A percentile compares a stretch with the other conserved stretches of the same genome.
Evolutionary conservation across 1,284 basidiomycete species (phyloP).

Genomic region (Cutaneotrichosporon sp.): DNA sequence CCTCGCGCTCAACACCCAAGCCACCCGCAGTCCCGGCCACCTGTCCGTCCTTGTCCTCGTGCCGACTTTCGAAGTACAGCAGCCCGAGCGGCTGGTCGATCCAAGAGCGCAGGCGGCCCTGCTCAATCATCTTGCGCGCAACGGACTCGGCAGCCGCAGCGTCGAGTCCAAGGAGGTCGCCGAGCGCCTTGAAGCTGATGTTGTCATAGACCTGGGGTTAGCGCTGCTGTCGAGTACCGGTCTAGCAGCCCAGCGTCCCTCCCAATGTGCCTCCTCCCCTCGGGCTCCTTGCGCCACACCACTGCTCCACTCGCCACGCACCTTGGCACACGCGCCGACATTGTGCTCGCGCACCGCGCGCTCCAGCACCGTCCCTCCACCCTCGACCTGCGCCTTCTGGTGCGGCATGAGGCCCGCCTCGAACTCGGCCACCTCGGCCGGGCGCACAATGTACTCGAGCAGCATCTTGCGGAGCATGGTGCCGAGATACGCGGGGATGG

Average conservation of each 20-base stretch:
- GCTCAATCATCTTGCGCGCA: constrained; percentile 91
- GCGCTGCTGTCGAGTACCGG: no score
- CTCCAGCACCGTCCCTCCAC: constrained; percentile 89
- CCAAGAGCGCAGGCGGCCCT: constrained; percentile 82
- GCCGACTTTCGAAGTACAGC: constrained; percentile 82
- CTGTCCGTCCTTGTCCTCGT: constrained; percentile 64
- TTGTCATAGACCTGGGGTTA: constrained; percentile 74
- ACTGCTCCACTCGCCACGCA: constrained; percentile 26
- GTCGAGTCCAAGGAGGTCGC: constrained; percentile 77
- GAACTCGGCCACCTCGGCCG: constrained; percentile 85
- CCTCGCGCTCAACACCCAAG: constrained; percentile 69
- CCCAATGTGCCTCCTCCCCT: no score
- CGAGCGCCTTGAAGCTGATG: constrained; percentile 85
- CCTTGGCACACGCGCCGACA: constrained; percentile 85
- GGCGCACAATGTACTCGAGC: constrained; percentile 90
- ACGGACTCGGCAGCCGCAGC: constrained; percentile 88
- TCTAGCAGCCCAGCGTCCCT: no score
- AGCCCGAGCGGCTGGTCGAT: constrained; percentile 93
- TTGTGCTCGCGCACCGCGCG: constrained; percentile 99
- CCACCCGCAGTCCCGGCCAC: constrained; percentile 90
- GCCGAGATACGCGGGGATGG: constrained; percentile 55
- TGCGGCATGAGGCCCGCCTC: constrained; percentile 84
- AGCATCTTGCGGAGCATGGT: constrained; percentile 97
- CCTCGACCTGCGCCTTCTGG: constrained; percentile 81
- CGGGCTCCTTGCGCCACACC: no score